A percentile compares a stretch with the other conserved stretches of the same genome.
These are phyloP conservation scores for Erythrobasidium hasegawianum DNA, from an alignment of 1,284 basidiomycete species.

Conservation along the genomic window DNA sequence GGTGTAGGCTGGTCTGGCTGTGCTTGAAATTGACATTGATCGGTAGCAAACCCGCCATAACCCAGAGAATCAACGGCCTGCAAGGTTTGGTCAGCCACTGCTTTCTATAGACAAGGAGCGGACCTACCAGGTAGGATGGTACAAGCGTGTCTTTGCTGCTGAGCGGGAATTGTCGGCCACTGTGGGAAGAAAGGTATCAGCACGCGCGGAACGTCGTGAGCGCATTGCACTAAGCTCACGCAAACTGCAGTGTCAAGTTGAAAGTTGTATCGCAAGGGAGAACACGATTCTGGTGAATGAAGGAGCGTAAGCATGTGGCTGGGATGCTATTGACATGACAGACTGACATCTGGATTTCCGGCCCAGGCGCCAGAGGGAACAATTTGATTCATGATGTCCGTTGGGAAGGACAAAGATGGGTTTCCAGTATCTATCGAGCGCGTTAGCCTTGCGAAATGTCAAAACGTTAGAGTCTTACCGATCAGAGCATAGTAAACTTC, in stretches of 20 bases:
- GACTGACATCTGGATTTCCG: conserved; percentile 10
- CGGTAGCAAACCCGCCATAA: not conserved
- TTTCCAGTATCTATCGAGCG: conserved; percentile 13
- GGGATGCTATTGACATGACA: not conserved
- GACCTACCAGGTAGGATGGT: conserved; percentile 16
- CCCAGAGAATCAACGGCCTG: conserved; percentile 11
- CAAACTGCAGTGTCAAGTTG: conserved; percentile 36
- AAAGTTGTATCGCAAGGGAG: conserved; percentile 16
- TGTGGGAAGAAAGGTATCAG: not conserved
- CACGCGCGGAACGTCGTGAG: no score
- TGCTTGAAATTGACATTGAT: conserved; percentile 25
- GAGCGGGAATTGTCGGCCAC: conserved; percentile 30
- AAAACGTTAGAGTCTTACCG: no score
- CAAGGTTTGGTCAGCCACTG: not conserved
- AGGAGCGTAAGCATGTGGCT: not conserved
- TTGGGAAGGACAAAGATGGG: conserved; percentile 12
- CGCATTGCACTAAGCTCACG: not conserved
- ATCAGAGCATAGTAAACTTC: conserved; percentile 15
- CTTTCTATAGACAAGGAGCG: not conserved
- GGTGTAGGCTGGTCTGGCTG: conserved; percentile 16
- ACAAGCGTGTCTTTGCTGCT: conserved; percentile 33
- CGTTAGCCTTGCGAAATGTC: no score
- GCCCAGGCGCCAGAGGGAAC: conserved; percentile 15
- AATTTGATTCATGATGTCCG: conserved; percentile 22
- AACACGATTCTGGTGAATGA: not conserved